phyloP scores from a whole-genome alignment of 1,284 basidiomycete genomes.

The Dichomitus squalens region DNA sequence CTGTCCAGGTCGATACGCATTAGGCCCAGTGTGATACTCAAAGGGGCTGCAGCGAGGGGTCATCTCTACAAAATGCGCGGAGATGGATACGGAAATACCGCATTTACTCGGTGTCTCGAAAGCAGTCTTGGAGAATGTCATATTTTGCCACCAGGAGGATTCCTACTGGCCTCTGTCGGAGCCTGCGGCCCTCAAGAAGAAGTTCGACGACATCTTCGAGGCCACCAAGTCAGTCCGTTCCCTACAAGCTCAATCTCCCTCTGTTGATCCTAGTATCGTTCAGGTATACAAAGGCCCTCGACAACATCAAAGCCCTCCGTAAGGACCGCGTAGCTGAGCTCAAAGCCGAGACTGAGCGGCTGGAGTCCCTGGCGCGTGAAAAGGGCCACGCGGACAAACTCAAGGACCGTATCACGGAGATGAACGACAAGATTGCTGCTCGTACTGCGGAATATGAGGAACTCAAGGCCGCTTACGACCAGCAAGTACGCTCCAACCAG shows the following conservation, averaged over 20 bases:
- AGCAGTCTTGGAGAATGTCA: constrained; percentile 97
- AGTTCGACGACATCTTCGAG: constrained; percentile 99
- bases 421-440: constrained; percentile 61
- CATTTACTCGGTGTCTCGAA: constrained; percentile 94
- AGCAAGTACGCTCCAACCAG: constrained; percentile 74
- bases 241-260: not conserved
- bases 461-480: constrained; percentile 67
- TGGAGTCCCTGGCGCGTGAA: constrained; percentile 81
- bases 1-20: not conserved
- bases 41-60: constrained; percentile 65
- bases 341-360: constrained; percentile 91
- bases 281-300: constrained; percentile 96
- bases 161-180: constrained; percentile 98
- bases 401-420: constrained; percentile 65
- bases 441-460: constrained; percentile 81
- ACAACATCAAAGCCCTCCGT: constrained; percentile 86
- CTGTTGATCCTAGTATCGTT: not conserved
- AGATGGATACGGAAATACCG: constrained; percentile 95
- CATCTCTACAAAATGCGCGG: constrained; percentile 95
- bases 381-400: constrained; percentile 89
- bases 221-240: constrained; percentile 76
- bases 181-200: constrained; percentile 92
- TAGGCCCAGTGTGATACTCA: constrained; percentile 3
- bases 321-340: constrained; percentile 92
- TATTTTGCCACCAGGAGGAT: constrained; percentile 99